Base-by-base conservation (phyloP, 78 protist genomes). In the Thecamonas trahens region DNA sequence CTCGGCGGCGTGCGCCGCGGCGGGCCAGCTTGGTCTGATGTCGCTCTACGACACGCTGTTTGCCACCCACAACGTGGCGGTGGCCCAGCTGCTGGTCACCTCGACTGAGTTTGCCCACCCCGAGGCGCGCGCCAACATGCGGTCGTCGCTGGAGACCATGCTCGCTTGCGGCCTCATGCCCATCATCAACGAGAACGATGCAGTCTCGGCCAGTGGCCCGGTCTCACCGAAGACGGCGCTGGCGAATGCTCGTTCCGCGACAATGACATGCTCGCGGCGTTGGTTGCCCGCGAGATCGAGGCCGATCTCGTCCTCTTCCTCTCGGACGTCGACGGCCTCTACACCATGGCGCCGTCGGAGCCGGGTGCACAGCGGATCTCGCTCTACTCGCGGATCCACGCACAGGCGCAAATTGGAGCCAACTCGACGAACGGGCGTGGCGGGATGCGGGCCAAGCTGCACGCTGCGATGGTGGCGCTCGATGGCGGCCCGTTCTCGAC, bases 111-210 rank as follows among this genome's bases (percentile, higher is more conserved):
- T 81, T 35, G 7, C 35, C 14, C n/a, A n/a, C n/a, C n/a, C n/a
- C n/a, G n/a, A n/a, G n/a, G 6, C 1, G 1, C 29, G 24, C 22
- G 0, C 31, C 20, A 11, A n/a, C 37, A 5, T 81, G 20, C 3
- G 9, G 22, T 1, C 28, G 5, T 42, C 87, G 34, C 24, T 82
- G 26, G 52, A 39, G 15, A 4, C 2, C 49, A 28, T 76, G 7
- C 61, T 82, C n/a, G 4, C 0, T 29, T 0, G 0, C 26, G 37
- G 62, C 44, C 24, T 65, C 50, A 18, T 82, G 18, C 87, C 87
- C 44, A 54, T 82, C 42, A 11, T 82, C 66, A 82, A 82, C 65
- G 87, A 82, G 79, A 82, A 82, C 57, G 87, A 82, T 38, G 87
- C 35, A 34, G 18, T 66, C 37, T 13, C 65, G 14, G 8, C 57